A percentile compares a stretch with the other conserved stretches of the same genome.
Conservation (phyloP, 2,329 filamentous ascomycete species). For the Raffaelea deltoideospora region DNA sequence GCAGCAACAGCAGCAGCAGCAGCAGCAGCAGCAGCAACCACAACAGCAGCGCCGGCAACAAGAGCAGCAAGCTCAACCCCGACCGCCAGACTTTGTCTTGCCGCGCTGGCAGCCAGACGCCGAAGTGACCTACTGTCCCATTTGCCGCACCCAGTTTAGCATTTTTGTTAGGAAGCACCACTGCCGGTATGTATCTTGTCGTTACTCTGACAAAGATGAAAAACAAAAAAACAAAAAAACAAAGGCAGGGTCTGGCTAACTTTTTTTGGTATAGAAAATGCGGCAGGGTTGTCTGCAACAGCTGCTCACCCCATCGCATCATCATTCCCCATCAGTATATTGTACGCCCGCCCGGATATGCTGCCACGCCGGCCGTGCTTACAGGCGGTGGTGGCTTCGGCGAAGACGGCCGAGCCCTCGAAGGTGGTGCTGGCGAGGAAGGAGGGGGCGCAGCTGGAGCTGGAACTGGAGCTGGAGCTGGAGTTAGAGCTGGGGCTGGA, state of each 20-base stretch:
- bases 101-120: constrained; percentile 82
- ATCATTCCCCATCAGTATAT: constrained; percentile 91
- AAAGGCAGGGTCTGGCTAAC: not conserved
- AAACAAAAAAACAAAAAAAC: not conserved
- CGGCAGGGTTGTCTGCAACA: constrained; percentile 76
- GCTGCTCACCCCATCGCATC: constrained; percentile 86
- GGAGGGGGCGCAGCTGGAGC: not conserved
- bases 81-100: constrained; percentile 31
- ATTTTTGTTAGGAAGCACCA: constrained; percentile 86
- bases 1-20: too few relatives aligned
- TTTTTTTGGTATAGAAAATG: constrained; percentile 49
- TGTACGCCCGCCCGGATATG: constrained; percentile 53
- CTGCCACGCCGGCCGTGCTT: constrained; percentile 24
- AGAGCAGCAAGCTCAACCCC: not conserved
- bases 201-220: not conserved
- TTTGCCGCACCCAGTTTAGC: constrained; percentile 65
- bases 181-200: constrained; percentile 47
- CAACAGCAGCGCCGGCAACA: not conserved
- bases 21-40: not conserved
- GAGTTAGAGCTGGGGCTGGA: not conserved
- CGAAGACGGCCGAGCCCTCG: too few relatives aligned
- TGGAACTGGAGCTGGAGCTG: not conserved
- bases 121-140: constrained; percentile 70
- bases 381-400: too few relatives aligned
- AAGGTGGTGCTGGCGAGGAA: not conserved